phyloP scores from a whole-genome alignment of 495 filamentous ascomycete species.

The Lineolata rhizophorae region DNA sequence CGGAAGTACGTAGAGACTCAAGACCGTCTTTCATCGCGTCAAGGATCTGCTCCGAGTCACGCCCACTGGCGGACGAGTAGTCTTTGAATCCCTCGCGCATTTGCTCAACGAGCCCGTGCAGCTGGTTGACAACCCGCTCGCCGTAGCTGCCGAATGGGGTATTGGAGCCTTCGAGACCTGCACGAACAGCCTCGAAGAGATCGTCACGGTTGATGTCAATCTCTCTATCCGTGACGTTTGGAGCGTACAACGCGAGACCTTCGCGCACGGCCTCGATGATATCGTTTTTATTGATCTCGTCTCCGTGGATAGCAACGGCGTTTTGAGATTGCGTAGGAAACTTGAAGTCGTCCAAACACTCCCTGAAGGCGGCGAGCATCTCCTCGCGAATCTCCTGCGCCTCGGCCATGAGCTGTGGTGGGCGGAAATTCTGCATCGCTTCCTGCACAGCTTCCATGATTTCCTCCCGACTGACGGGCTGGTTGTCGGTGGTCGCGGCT shows the following conservation, averaged over 20 bases:
- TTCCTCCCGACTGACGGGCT: slow-evolving; percentile 48
- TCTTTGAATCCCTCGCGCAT: slow-evolving; percentile 53
- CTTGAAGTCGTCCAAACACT: slow-evolving; percentile 56
- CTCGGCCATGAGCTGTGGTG: slow-evolving; percentile 39
- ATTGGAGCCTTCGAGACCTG: slow-evolving; percentile 29
- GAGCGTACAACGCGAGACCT: slow-evolving; percentile 25
- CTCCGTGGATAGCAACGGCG: slow-evolving; percentile 17
- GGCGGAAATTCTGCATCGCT: slow-evolving; percentile 54
- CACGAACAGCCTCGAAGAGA: slow-evolving; percentile 42
- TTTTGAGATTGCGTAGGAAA: slow-evolving; percentile 23
- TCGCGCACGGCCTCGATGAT: slow-evolving; percentile 35
- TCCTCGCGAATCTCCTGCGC: slow-evolving; percentile 54
- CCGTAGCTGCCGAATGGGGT: slow-evolving; percentile 28
- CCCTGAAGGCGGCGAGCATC: slow-evolving; percentile 49
- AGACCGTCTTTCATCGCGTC: slow-evolving; percentile 73
- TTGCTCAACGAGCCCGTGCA: slow-evolving; percentile 52
- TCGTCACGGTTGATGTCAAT: slow-evolving; percentile 41
- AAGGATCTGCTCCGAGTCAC: slow-evolving; percentile 61
- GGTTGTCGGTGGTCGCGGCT: slow-evolving; percentile 16
- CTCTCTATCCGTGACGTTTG: slow-evolving; percentile 23
- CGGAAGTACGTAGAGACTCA: slow-evolving; percentile 54
- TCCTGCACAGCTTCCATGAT: slow-evolving; percentile 60
- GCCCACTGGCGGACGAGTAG: slow-evolving; percentile 47
- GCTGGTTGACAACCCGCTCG: slow-evolving; percentile 46
- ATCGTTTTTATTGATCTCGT: slow-evolving; percentile 25